Conservation (phyloP, 1,284 basidiomycete species). For the Pseudozyma thailandica region DNA sequence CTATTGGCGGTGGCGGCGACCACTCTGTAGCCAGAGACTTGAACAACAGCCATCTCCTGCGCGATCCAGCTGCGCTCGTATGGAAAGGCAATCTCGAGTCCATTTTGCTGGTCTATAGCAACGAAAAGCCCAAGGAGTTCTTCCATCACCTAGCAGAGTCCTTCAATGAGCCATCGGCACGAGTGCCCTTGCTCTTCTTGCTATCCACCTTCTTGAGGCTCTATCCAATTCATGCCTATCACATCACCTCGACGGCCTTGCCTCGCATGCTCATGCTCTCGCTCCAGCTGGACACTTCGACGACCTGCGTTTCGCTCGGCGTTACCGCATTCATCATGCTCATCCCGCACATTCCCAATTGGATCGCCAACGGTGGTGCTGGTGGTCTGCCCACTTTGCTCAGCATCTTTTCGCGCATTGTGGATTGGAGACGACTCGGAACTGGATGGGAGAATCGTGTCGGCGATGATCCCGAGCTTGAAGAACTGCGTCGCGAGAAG, state of each 20-base stretch:
- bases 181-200: slow-evolving; percentile 58
- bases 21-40: slow-evolving; percentile 12
- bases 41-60: slow-evolving; percentile 16
- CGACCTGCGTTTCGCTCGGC: slow-evolving; percentile 56
- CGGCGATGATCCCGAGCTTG: slow-evolving; percentile 37
- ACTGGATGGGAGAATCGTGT: slow-evolving; percentile 53
- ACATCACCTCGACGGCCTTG: slow-evolving; percentile 62
- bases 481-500: slow-evolving; percentile 40
- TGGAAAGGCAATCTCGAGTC: slow-evolving; percentile 60
- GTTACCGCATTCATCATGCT: slow-evolving; percentile 62
- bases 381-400: slow-evolving; percentile 59
- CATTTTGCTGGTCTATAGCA: slow-evolving; percentile 56
- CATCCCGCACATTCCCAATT: slow-evolving; percentile 64
- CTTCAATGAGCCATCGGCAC: slow-evolving; percentile 43
- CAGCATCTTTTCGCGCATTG: slow-evolving; percentile 59
- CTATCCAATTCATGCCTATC: slow-evolving; percentile 61
- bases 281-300: slow-evolving; percentile 59
- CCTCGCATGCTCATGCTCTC: slow-evolving; percentile 51
- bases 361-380: slow-evolving; percentile 60
- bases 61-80: slow-evolving; percentile 38
- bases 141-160: slow-evolving; percentile 61
- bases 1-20: slow-evolving; percentile 14
- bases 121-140: slow-evolving; percentile 58
- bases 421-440: slow-evolving; percentile 58
- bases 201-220: slow-evolving; percentile 61